Evolutionary conservation across 2,329 filamentous ascomycete genomes (phyloP).

Genomic region (Neonectria faginata): DNA sequence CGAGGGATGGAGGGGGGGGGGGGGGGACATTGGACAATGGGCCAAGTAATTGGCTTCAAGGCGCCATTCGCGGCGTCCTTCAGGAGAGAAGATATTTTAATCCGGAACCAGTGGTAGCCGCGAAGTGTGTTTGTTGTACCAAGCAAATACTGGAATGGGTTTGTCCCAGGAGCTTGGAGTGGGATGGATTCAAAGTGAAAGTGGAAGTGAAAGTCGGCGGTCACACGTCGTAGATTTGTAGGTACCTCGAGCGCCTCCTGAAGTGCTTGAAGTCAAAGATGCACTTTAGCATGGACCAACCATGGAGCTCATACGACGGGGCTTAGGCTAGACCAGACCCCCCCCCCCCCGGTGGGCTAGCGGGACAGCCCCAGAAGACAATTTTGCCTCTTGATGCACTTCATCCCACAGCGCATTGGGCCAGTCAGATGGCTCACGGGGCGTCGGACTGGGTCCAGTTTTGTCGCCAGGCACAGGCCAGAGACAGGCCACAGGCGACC

Average conservation of each 20-base stretch:
- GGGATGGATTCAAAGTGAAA: neutral
- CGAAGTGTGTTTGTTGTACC: neutral
- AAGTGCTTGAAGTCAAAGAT: constrained; percentile 1
- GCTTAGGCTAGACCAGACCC: neutral
- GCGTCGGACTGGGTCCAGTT: constrained; percentile 3
- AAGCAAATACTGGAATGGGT: constrained; percentile 17
- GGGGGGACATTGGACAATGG: constrained; percentile 15
- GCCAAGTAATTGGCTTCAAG: constrained; percentile 2
- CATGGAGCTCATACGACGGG: constrained; percentile 18
- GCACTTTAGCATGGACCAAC: constrained; percentile 21
- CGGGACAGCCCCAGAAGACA: constrained; percentile 6
- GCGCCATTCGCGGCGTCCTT: constrained; percentile 16
- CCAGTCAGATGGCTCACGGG: constrained; percentile 15
- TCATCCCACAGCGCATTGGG: constrained; percentile 20
- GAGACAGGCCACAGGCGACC: neutral
- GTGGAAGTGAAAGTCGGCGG: neutral
- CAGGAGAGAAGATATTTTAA: constrained; percentile 14
- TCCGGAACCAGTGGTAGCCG: constrained; percentile 1
- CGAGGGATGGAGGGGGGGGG: too few species aligned
- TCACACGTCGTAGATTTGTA: neutral
- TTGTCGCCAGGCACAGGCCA: constrained; percentile 27
- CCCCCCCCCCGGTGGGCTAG: constrained; percentile 1
- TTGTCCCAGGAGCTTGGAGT: neutral
- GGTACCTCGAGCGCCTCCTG: constrained; percentile 3
- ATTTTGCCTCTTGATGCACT: constrained; percentile 23